Base-by-base conservation (phyloP, 768 basidiomycete species). In the Sporobolomyces pararoseus region DNA sequence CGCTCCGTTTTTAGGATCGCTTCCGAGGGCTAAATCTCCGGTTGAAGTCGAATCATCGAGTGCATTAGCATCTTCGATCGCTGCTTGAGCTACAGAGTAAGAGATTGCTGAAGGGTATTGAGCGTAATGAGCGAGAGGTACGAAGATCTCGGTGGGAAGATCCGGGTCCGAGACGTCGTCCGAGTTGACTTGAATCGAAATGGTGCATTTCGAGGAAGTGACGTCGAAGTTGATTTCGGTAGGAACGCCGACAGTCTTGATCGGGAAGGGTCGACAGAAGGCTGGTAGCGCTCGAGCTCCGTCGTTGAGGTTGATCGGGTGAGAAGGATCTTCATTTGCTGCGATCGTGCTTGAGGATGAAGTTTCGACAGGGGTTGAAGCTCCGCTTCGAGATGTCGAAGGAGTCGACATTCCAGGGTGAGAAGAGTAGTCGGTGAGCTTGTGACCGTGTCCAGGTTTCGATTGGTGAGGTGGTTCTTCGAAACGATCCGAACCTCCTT, bases 111-210 rank as follows among this genome's bases (percentile, higher is more conserved):
- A 42, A 2, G 73, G 73, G 64, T 50, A 65, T 23, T 83, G 82
- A 4, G 88, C 90, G 78, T 87, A 99, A 78, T 99, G 96, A 25
- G 95, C 87, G 57, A 91, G 82, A 7, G 96, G 96, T 1, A 98
- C 78, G 78, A 85, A 99, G 27, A 98, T 87, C 82, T 96, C 96
- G 25, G 92, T 97, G n/a, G 87, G 84, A 1, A 85, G 80, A 34
- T 78, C 78, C 9, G 68, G 57, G 16, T 67, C 74, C 7, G 78
- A 80, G 29, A 80, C 79, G 76, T 93, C 90, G 34, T 85, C 85
- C 7, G 84, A 72, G 0, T 80, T 77, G 19, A 95, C 90, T 31
- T 79, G 79, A 4, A 96, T 84, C 19, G 83, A 83, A 44, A 91
- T 81, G 80, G 83, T 86, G 80, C 96, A 90, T 49, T 80, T 79